Evolutionary conservation across 2,329 filamentous ascomycete genomes (phyloP).

Genomic region (Tolypocladium cylindrosporum): DNA sequence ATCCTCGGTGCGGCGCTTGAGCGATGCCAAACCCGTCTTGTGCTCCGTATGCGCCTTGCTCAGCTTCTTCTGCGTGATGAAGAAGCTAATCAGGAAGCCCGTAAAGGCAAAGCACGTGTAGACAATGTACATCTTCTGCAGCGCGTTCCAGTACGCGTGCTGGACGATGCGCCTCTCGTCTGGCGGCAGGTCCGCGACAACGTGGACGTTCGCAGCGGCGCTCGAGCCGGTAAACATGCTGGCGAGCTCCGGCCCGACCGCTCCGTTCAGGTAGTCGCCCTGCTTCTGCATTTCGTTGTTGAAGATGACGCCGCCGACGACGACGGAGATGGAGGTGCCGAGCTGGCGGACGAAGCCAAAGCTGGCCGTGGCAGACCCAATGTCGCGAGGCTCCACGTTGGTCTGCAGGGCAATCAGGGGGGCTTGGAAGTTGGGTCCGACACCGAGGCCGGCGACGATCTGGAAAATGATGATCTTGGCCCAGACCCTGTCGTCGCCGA

Average conservation of each 20-base stretch:
- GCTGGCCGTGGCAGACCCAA: slow-evolving; percentile 58
- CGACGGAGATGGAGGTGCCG: slow-evolving; percentile 57
- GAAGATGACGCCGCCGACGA: slow-evolving; percentile 70
- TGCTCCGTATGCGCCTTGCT: slow-evolving; percentile 47
- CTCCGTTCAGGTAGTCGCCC: slow-evolving; percentile 32
- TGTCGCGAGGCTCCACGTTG: slow-evolving; percentile 49
- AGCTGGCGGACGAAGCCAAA: slow-evolving; percentile 61
- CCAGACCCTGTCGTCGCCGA: slow-evolving; percentile 45
- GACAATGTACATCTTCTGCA: slow-evolving; percentile 48
- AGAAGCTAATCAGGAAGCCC: slow-evolving; percentile 35
- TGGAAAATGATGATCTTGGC: slow-evolving; percentile 50
- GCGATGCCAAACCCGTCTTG: slow-evolving; percentile 43
- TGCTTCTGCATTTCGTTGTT: slow-evolving; percentile 61
- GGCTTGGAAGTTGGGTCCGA: slow-evolving; percentile 60
- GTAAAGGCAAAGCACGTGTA: slow-evolving; percentile 39
- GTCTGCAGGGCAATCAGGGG: slow-evolving; percentile 61
- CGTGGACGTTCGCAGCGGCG: slow-evolving; percentile 49
- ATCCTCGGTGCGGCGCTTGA: slow-evolving; percentile 21
- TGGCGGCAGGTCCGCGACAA: slow-evolving; percentile 41
- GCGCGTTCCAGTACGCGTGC: slow-evolving; percentile 36
- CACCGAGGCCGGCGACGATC: slow-evolving; percentile 51
- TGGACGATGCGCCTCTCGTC: slow-evolving; percentile 32
- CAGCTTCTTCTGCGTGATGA: slow-evolving; percentile 38
- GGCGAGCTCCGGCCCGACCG: slow-evolving; percentile 42
- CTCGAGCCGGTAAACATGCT: slow-evolving; percentile 44